Evolutionary conservation across 371 early-diverging fungal species (phyloP), one percentile per base, ranked within the genome.

Genomic region (Encephalitozoon hellem): DNA sequence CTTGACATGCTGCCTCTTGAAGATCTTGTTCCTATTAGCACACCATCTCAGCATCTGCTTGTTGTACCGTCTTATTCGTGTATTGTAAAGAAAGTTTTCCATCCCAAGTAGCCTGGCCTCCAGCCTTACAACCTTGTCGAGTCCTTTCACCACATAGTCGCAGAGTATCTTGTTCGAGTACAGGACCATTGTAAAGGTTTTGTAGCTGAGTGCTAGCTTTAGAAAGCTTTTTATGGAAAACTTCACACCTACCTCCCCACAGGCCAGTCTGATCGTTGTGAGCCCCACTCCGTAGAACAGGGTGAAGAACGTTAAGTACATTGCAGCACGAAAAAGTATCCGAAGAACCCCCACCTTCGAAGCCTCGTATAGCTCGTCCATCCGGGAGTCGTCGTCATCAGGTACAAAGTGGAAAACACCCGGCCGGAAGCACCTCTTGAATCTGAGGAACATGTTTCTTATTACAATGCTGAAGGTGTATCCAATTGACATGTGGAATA

Each of bases 351-450:
- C 34, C 18, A 59, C 28, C 34, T 34, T 59, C 2, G 59, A 59
- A 1, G 59, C 59, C 59, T 59, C 59, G 21, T 59, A 28, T 11
- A 59, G 59, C 34, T 59, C 59, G 15, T 59, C 59, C 59, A 59
- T 59, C 3, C 59, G 30, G 11, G 59, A 59, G 30, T 59, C 59
- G 11, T 59, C 59, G 8, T 59, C 59, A 28, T 59, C 59, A 4
- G 59, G 59, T 15, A 59, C 34, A 12, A 59, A 59, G 59, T 59
- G 59, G 6, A 59, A 28, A n/a, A 59, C 59, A 6, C 59, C 59
- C 15, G 59, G 34, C 38, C 59, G 59, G 59, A 59, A 59, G 18
- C 59, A 59, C 18, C 38, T 59, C 34, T 59, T 59, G 59, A 59
- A 59, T n/a, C 34, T 38, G 18, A 59, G 32, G 5, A 59, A 38